Conservation (phyloP, 495 filamentous ascomycete genomes). For the Hapsidospora chrysogenum region DNA sequence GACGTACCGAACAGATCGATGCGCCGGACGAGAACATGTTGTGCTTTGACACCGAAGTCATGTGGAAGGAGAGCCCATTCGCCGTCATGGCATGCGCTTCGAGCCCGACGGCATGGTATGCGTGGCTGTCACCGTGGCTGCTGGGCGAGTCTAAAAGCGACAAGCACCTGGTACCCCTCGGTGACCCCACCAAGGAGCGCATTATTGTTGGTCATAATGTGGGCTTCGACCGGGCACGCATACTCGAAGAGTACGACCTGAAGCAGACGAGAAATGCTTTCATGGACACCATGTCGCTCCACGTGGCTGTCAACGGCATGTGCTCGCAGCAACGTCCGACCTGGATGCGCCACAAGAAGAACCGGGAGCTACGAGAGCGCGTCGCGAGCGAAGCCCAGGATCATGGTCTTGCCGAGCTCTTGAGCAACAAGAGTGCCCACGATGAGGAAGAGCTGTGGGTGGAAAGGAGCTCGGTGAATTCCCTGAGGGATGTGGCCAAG, state of each 20-base stretch:
- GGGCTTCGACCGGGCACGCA: conserved; percentile 81
- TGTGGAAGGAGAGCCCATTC: conserved; percentile 83
- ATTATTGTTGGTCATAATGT: conserved; percentile 91
- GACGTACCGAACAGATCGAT: conserved; percentile 50
- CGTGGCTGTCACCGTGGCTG: conserved; percentile 93
- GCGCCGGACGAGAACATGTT: conserved; percentile 66
- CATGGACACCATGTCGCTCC: conserved; percentile 94
- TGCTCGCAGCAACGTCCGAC: conserved; percentile 90
- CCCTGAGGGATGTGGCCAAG: conserved; percentile 85
- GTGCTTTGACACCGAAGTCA: conserved; percentile 90
- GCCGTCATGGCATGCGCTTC: conserved; percentile 94
- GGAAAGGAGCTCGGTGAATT: conserved; percentile 85
- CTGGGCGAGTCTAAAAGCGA: conserved; percentile 63
- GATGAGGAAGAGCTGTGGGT: conserved; percentile 94
- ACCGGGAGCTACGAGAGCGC: conserved; percentile 66
- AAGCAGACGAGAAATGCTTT: conserved; percentile 72
- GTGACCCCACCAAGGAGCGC: conserved; percentile 47
- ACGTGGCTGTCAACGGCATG: conserved; percentile 98
- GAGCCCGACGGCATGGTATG: conserved; percentile 82
- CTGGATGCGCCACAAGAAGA: conserved; percentile 93
- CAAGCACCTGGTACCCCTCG: conserved; percentile 72
- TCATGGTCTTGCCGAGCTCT: conserved; percentile 50
- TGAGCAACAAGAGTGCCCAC: conserved; percentile 45
- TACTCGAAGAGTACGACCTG: conserved; percentile 78
- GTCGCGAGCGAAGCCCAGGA: conserved; percentile 54